Evolutionary conservation across 176 grass and related monocot species (phyloP), one percentile per base, ranked within the genome.

Genomic region (Aegilops longissima): DNA sequence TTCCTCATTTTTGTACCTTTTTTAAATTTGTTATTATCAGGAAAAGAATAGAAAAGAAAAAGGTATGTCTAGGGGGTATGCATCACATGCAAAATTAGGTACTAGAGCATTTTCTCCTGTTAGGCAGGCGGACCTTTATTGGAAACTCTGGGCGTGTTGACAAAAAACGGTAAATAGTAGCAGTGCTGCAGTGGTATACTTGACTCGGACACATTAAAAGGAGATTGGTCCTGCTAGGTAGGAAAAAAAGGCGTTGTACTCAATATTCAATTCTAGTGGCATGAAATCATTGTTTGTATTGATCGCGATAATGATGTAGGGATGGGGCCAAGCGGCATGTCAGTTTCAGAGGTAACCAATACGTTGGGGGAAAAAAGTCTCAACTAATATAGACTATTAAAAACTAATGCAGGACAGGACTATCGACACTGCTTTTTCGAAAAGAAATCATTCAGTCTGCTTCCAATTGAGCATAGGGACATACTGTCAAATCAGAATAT

Each of bases 41-140:
- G 45, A 18, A 77, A 76, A 49, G 1, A 18, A 77, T 64, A 49
- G 1, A 25, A 42, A 38, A 70, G 12, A 40, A 69, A 73, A 12
- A 31, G 44, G 17, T 21, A 33, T 61, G 83, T 44, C 52, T 9
- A 86, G 76, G 70, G 68, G 69, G 62, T 12, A 61, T 76, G 73
- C 13, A 74, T 79, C 52, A 63, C 72, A 76, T 54, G 70, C 45
- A 1, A 1, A 81, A 88, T 91, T 91, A 81, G 77, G 90, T 73
- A 27, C n/a, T 56, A 44, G 70, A 64, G 52, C 82, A 85, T 85
- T 88, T 88, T 85, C 82, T 82, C 42, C 4, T 58, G 90, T 85
- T 88, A 82, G 86, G 82, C 82, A 66, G 86, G 82, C 82, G 71
- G 9, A 47, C 33, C 82, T 88, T 88, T 82, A 66, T 44, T 82